These are phyloP conservation scores for Camellia lanceoleosa DNA, from an alignment of 148 eudicot genomes.

Conservation along the genomic window DNA sequence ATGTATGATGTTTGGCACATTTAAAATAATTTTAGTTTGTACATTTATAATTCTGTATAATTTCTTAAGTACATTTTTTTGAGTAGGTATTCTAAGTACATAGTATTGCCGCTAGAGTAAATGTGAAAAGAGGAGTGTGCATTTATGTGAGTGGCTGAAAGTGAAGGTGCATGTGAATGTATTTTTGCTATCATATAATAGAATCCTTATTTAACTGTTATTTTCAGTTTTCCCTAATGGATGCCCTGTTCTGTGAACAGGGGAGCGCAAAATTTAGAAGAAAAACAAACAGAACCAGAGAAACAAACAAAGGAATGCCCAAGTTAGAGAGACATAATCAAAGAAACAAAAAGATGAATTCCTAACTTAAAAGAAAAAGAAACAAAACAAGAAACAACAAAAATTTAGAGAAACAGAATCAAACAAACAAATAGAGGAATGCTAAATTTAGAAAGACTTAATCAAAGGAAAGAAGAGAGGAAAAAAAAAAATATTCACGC, in stretches of 20 bases:
- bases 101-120: too few species aligned
- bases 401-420: not conserved
- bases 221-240: too few species aligned
- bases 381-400: not conserved
- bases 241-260: not conserved
- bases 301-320: not conserved
- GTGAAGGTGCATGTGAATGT: too few species aligned
- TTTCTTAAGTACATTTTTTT: too few species aligned
- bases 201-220: not conserved
- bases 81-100: too few species aligned
- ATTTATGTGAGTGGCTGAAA: too few species aligned
- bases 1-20: rapidly evolving
- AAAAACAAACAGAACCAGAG: not conserved
- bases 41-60: too few species aligned
- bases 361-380: not conserved
- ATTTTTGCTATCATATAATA: not conserved
- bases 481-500: slow-evolving; percentile 10
- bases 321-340: not conserved
- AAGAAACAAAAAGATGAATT: too few species aligned
- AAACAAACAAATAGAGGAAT: not conserved
- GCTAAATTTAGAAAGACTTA: not conserved
- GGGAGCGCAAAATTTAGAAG: not conserved
- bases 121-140: too few species aligned
- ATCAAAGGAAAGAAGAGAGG: not conserved
- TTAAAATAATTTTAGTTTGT: too few species aligned